Percentiles rank a stretch among this genome's conserved stretches.
Conservation (phyloP, 768 basidiomycete genomes). For the Collybiopsis confluens region DNA sequence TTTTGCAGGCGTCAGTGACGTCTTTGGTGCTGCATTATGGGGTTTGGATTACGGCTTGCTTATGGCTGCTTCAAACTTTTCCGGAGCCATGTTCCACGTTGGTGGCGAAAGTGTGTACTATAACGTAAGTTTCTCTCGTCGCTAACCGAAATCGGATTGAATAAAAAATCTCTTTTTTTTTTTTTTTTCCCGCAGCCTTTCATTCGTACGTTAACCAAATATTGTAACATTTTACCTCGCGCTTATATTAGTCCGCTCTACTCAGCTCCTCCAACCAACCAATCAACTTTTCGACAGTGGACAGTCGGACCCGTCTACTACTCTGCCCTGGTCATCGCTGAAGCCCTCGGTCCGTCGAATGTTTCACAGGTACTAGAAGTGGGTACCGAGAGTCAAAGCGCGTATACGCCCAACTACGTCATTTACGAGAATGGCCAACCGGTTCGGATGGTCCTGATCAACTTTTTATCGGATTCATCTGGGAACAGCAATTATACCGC, state of each 20-base stretch:
- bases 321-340: conserved; percentile 64
- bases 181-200: conserved; percentile 28
- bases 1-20: conserved; percentile 37
- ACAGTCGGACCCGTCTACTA: conserved; percentile 77
- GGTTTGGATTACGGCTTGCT: conserved; percentile 35
- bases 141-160: conserved; percentile 12
- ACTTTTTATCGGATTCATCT: conserved; percentile 59
- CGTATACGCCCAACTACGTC: conserved; percentile 62
- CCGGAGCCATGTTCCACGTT: conserved; percentile 19
- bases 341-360: conserved; percentile 61
- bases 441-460: conserved; percentile 63
- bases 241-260: conserved; percentile 32
- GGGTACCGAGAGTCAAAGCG: conserved; percentile 42
- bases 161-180: too few species aligned
- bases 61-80: conserved; percentile 35
- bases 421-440: conserved; percentile 69
- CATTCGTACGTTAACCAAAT: conserved; percentile 23
- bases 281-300: conserved; percentile 63
- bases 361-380: conserved; percentile 64
- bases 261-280: conserved; percentile 51
- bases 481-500: conserved; percentile 55
- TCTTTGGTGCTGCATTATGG: conserved; percentile 41
- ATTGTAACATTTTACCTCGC: conserved; percentile 25
- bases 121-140: conserved; percentile 14
- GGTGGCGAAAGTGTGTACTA: conserved; percentile 17